Evolutionary conservation across 352 stramenopile species (phyloP).

Genomic region (Thraustochytrium sp.): DNA sequence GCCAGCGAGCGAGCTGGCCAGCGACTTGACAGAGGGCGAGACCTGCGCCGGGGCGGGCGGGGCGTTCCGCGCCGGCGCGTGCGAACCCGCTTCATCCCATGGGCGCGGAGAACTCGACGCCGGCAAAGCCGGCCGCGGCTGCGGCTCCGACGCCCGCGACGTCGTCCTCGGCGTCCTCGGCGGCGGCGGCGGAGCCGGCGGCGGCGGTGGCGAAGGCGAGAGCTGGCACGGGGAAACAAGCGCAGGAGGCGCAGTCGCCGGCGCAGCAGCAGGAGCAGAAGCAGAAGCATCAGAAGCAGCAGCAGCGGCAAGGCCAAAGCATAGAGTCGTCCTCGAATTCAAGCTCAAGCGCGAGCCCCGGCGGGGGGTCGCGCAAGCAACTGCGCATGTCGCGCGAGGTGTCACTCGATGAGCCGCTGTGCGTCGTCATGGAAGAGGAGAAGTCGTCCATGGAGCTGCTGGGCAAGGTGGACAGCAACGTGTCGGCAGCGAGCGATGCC

Average conservation of each 20-base stretch:
- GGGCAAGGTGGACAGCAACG: too few species aligned
- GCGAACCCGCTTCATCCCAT: too few species aligned
- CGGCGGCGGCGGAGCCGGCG: neutral
- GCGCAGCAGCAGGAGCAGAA: too few species aligned
- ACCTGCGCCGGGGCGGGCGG: too few species aligned
- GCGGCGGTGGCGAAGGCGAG: neutral
- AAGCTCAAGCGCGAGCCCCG: too few species aligned
- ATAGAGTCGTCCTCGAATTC: too few species aligned
- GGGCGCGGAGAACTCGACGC: too few species aligned
- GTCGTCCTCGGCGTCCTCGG: neutral
- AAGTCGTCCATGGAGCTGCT: neutral
- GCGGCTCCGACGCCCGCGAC: neutral
- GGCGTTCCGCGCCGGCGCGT: too few species aligned
- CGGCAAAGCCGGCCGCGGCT: too few species aligned
- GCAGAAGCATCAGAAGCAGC: neutral
- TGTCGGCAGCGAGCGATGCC: too few species aligned
- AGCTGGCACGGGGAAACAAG: neutral
- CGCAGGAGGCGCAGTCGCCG: too few species aligned
- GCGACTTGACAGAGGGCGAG: neutral
- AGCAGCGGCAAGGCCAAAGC: neutral
- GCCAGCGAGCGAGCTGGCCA: neutral
- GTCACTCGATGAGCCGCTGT: neutral
- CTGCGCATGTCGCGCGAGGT: neutral
- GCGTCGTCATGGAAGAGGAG: neutral
- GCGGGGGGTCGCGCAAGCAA: too few species aligned